Evolutionary conservation across 2,329 filamentous ascomycete genomes (phyloP).

Genomic region (Fulvia fulva): DNA sequence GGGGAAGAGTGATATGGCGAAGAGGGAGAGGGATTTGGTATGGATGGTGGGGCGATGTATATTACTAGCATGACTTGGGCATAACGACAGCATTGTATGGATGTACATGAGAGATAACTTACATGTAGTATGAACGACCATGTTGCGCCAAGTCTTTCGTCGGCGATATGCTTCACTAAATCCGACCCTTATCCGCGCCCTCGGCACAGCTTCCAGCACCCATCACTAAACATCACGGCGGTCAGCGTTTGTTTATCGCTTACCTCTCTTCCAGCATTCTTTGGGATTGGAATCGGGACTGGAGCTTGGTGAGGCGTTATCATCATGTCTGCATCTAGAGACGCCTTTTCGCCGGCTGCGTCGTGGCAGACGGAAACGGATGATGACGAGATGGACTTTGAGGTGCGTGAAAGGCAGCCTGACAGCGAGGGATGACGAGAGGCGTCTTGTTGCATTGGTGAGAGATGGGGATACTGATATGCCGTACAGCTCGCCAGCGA

Average conservation of each 20-base stretch:
- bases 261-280: background rate
- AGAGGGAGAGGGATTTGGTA: slow-evolving; percentile 11
- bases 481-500: slow-evolving; percentile 31
- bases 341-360: slow-evolving; percentile 14
- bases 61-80: background rate
- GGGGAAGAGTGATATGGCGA: slow-evolving; percentile 15
- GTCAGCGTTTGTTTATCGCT: background rate
- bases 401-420: slow-evolving; percentile 27
- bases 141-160: too few relatives aligned
- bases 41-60: background rate
- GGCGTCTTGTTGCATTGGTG: background rate
- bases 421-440: background rate
- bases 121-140: too few relatives aligned
- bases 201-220: background rate
- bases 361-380: slow-evolving; percentile 26
- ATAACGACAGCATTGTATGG: background rate
- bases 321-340: slow-evolving; percentile 11
- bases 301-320: background rate
- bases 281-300: background rate
- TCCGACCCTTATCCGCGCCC: background rate
- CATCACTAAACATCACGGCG: background rate
- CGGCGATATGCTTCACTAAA: too few relatives aligned
- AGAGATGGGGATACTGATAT: slow-evolving; percentile 3
- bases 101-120: background rate
- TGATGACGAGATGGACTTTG: slow-evolving; percentile 52